Base-by-base conservation (phyloP, 106 monocot genomes). In the Dendrobium nobile region DNA sequence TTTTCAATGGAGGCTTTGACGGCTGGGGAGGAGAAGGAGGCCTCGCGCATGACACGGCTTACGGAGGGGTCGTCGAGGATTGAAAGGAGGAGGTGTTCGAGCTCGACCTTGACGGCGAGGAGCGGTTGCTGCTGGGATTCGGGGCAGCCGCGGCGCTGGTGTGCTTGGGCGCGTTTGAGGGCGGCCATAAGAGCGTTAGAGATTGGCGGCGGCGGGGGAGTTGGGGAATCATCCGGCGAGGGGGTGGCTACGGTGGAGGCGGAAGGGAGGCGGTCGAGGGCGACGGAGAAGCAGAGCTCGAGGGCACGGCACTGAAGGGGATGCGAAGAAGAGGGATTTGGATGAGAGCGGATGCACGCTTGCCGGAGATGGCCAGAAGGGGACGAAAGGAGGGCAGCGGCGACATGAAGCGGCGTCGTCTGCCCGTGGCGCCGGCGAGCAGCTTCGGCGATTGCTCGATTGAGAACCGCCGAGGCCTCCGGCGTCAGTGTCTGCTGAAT, bases 261-360 rank as follows among this genome's bases (percentile, higher is more conserved):
- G 19, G 90, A 45, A 5, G 95, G 89, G 44, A 96, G 87, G 22
- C 93, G 93, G 75, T 96, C 96, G 77, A 96, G 87, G 41, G 96
- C 92, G 80, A 96, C 88, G 73, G 92, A 90, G 88, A 93, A 96
- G 86, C 96, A 96, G 76, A 96, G 93, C 80, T 96, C 91, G 76
- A 94, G 96, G 45, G 96, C 93, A 6, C 93, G 91, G 88, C 93
- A 96, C 61, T 90, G 90, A 73, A 96, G 93, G 0, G 93, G 91
- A 77, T 92, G 93, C 15, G 88, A 84, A 18, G 90, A 86, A 15
- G 88, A 85, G 20, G 90, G 85, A 67, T 72, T 87, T 9, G 92
- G 85, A 65, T 93, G 95, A 55, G 90, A 91, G 10, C 77, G 80
- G 26, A 84, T 67, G 82, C 96, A 96, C 20, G 93, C 90, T 54